Conservation (phyloP, 768 basidiomycete species). For the Auricularia sp. region DNA sequence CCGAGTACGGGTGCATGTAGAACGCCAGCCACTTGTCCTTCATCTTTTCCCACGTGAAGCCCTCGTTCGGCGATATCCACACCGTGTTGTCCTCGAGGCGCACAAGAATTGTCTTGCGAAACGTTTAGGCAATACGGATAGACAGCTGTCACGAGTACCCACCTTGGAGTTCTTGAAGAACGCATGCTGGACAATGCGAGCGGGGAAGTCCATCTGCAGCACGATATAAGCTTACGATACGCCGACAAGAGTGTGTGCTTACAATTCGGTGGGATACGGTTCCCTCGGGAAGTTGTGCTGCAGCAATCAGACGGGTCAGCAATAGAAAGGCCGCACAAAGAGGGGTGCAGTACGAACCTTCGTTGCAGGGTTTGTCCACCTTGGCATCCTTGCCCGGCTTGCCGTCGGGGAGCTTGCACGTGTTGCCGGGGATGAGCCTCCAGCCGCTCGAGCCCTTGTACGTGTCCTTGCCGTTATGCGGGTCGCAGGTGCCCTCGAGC, state of each 20-base stretch:
- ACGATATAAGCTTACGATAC: background rate
- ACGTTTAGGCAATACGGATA: background rate
- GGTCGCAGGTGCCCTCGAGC: slow-evolving; percentile 58
- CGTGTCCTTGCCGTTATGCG: slow-evolving; percentile 38
- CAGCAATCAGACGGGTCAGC: background rate
- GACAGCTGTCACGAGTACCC: slow-evolving; percentile 11
- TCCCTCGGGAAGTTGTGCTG: slow-evolving; percentile 76
- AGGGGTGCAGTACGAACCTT: slow-evolving; percentile 34
- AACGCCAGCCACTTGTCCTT: slow-evolving; percentile 66
- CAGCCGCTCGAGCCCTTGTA: slow-evolving; percentile 90
- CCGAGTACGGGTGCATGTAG: slow-evolving; percentile 71
- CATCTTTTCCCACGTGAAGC: slow-evolving; percentile 77
- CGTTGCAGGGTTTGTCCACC: slow-evolving; percentile 64
- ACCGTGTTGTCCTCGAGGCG: slow-evolving; percentile 65
- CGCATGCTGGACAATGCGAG: slow-evolving; percentile 57
- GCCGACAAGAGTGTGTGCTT: slow-evolving; percentile 16
- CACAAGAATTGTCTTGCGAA: slow-evolving; percentile 63
- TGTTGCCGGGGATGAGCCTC: slow-evolving; percentile 86
- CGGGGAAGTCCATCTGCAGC: slow-evolving; percentile 53
- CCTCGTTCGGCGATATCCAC: slow-evolving; percentile 95
- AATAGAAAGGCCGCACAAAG: background rate
- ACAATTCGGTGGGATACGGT: slow-evolving; percentile 67
- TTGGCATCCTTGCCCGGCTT: slow-evolving; percentile 61
- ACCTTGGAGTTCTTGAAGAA: slow-evolving; percentile 81
- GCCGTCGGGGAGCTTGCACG: slow-evolving; percentile 39